phyloP scores from a whole-genome alignment of 208 protist species.

The Crithidia thermophila region DNA sequence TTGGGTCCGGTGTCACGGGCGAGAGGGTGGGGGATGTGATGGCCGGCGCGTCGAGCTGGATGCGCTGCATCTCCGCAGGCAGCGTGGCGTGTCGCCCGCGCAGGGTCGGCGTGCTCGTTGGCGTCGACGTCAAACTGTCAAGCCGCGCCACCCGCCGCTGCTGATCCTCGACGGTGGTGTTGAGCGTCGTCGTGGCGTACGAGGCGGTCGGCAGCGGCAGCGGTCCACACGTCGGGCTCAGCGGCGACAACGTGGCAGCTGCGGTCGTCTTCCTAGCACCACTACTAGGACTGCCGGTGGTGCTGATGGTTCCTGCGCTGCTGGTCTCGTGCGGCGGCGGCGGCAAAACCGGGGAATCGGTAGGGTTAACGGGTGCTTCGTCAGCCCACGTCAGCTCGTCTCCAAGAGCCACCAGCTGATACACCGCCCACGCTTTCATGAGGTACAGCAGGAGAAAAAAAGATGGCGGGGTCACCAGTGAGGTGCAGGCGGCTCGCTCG shows the following conservation, averaged over 20 bases:
- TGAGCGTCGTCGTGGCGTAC: constrained; percentile 30
- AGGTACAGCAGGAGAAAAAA: constrained; percentile 39
- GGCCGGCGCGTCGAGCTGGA: constrained; percentile 23
- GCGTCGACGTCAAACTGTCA: constrained; percentile 25
- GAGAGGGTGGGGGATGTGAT: background rate
- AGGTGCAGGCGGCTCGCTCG: constrained; percentile 34
- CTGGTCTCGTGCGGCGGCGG: background rate
- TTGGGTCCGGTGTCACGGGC: background rate
- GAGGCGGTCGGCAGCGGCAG: constrained; percentile 28
- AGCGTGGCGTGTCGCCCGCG: constrained; percentile 29
- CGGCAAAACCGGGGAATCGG: no score
- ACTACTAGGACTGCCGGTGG: background rate
- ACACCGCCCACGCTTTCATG: constrained; percentile 58
- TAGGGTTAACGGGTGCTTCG: no score
- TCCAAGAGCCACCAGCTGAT: constrained; percentile 33
- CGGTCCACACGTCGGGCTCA: constrained; percentile 3
- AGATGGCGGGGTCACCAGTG: constrained; percentile 27
- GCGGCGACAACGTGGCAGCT: background rate
- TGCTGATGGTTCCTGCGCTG: background rate
- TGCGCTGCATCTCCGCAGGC: constrained; percentile 34
- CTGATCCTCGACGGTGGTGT: constrained; percentile 32
- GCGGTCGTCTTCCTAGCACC: no score
- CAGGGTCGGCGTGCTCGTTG: constrained; percentile 27
- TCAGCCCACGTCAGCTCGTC: constrained; percentile 15
- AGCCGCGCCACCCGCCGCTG: constrained; percentile 36